Base-by-base conservation (phyloP, 2,329 filamentous ascomycete genomes). In the Ophiosphaerella korrae region DNA sequence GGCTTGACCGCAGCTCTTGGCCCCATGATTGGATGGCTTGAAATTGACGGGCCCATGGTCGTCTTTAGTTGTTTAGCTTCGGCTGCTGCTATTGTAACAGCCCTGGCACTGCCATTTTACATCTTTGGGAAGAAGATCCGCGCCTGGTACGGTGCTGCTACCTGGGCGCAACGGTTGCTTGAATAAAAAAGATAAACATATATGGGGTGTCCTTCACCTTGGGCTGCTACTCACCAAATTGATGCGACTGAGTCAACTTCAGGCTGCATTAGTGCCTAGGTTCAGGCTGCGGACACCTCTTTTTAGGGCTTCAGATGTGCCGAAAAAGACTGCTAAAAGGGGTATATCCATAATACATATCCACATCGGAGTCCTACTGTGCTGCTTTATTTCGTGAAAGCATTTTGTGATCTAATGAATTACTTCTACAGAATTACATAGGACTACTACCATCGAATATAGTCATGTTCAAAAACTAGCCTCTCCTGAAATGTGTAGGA, bases 121-220 rank as follows among this genome's bases (percentile, higher is more conserved):
- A 38, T 58, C 1, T 58, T 50, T 39, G 55, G 55, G 11, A 58
- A 58, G 36, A 58, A 46, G 40, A 48, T 55, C 18, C 42, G 54
- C 9, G 54, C 54, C 13, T 57, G 52, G 54, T 57, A 55, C 26
- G 51, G 51, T 24, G 36, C 16, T 43, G 44, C 48, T 7, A 3
- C 51, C 2, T 57, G 50, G 50, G 48, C 54, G 6, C 47, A 54
- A 23, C 43, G 43, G 8, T 39, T 57, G n/a, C 41, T 57, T 13
- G 42, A 51, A 9, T 57, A 48, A 32, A 31, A 42, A 38, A 43
- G 3, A 42, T 37, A 38, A 37, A 36, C 37, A 48, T 26, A 23
- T 18, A 18, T 14, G 23, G 11, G n/a, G 33, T 24, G 42, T 24
- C 37, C 34, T 8, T 14, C 34, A 8, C 34, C 8, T 18, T 13